phyloP scores from a whole-genome alignment of 1,284 basidiomycete species.

The Macrocystidia cucumis region DNA sequence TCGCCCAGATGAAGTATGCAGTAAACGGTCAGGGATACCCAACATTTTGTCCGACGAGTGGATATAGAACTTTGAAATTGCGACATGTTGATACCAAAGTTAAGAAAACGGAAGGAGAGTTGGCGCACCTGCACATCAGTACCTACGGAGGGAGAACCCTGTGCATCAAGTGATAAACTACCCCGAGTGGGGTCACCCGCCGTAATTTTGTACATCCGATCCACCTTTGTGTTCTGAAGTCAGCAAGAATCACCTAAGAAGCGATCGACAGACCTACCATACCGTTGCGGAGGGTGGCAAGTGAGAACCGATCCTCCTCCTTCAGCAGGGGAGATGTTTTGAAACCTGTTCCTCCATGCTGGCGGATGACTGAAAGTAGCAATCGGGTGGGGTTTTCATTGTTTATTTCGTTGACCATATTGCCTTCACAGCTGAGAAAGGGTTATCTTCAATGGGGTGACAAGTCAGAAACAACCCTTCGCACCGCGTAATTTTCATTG shows the following conservation, averaged over 20 bases:
- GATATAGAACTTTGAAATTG: constrained; percentile 11
- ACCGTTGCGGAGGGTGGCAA: constrained; percentile 36
- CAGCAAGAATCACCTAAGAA: no score
- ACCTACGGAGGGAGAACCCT: constrained; percentile 49
- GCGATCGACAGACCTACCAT: constrained; percentile 15
- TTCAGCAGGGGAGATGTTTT: constrained; percentile 31
- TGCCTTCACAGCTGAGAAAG: constrained; percentile 60
- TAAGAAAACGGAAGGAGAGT: not conserved
- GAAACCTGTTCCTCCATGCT: constrained; percentile 23
- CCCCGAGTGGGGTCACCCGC: constrained; percentile 80
- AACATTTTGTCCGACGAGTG: no score
- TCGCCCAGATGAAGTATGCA: no score
- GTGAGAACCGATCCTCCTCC: constrained; percentile 64
- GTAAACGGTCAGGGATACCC: no score
- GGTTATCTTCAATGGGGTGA: constrained; percentile 1
- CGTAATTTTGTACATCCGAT: constrained; percentile 50
- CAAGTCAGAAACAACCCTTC: constrained; percentile 9
- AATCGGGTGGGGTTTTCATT: constrained; percentile 63
- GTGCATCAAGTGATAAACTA: constrained; percentile 61
- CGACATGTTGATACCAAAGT: not conserved
- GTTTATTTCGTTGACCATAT: constrained; percentile 64
- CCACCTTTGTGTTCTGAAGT: constrained; percentile 20
- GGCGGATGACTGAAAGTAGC: constrained; percentile 54
- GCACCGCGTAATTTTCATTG: constrained; percentile 53
- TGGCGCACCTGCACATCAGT: constrained; percentile 51